Evolutionary conservation across 208 protist genomes (phyloP).

Genomic region (Trypanosoma mega): DNA sequence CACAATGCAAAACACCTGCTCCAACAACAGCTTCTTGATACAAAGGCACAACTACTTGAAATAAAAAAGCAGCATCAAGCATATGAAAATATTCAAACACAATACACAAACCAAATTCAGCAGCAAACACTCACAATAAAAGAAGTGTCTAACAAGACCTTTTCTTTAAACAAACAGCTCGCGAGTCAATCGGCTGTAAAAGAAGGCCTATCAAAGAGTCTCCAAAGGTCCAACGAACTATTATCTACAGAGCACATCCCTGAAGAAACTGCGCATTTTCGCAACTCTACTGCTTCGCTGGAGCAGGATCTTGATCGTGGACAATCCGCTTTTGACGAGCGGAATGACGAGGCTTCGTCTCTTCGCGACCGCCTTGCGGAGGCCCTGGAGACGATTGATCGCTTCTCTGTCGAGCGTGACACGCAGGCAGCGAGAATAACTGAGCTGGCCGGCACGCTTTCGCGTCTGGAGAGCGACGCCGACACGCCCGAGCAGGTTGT

Average conservation of each 20-base stretch:
- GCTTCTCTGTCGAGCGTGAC: slow-evolving; percentile 15
- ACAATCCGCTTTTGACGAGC: background rate
- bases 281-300: too few species aligned
- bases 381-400: slow-evolving; percentile 17
- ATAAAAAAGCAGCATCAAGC: background rate
- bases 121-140: slow-evolving; percentile 10
- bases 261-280: too few species aligned
- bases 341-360: slow-evolving; percentile 6
- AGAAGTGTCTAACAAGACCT: too few species aligned
- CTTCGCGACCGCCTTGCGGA: slow-evolving; percentile 22
- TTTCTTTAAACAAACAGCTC: too few species aligned
- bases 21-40: slow-evolving; percentile 5
- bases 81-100: background rate
- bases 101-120: background rate
- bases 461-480: slow-evolving; percentile 1
- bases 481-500: background rate
- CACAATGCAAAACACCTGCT: background rate
- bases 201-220: too few species aligned
- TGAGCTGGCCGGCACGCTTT: slow-evolving; percentile 6
- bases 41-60: background rate
- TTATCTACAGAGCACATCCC: too few species aligned
- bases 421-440: slow-evolving; percentile 8
- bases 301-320: too few species aligned
- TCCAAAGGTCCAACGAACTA: too few species aligned
- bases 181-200: too few species aligned